phyloP scores from a whole-genome alignment of 345 rosid species.

The Rhodomyrtus tomentosa region DNA sequence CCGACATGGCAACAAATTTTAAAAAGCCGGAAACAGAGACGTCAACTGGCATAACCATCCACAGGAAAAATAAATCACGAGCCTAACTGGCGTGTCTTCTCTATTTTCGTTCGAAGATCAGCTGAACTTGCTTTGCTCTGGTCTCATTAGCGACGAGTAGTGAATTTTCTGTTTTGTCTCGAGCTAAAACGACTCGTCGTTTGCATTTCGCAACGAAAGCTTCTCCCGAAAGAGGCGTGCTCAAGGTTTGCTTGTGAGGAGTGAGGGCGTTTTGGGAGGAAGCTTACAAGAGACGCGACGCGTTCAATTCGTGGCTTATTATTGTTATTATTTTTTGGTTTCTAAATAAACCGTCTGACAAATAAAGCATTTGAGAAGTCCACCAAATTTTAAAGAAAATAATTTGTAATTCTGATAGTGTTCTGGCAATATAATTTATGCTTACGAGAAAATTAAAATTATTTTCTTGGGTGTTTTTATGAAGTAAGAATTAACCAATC shows the following conservation, averaged over 20 bases:
- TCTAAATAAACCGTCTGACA: background rate
- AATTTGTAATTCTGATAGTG: background rate
- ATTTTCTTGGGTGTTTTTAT: rapidly evolving
- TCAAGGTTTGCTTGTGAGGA: background rate
- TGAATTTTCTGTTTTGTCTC: background rate
- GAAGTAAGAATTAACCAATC: background rate
- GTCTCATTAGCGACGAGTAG: background rate
- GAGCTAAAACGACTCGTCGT: background rate
- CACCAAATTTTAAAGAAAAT: background rate
- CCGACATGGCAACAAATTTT: too few relatives aligned
- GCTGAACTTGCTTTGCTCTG: background rate
- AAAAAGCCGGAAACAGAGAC: too few relatives aligned
- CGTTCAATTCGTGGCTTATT: background rate
- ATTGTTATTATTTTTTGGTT: background rate
- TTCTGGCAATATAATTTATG: background rate
- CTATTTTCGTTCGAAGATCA: background rate
- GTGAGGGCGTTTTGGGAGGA: background rate
- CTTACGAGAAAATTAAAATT: background rate
- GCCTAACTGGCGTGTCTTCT: background rate
- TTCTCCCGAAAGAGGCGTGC: background rate
- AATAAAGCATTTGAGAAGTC: too few relatives aligned
- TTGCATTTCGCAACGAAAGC: rapidly evolving
- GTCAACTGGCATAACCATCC: background rate
- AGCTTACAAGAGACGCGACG: background rate
- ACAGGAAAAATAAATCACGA: background rate